Evolutionary conservation across 176 grass and related monocot genomes (phyloP), one percentile per base, ranked within the genome.

Genomic region (Hsuehochloa calcarea): DNA sequence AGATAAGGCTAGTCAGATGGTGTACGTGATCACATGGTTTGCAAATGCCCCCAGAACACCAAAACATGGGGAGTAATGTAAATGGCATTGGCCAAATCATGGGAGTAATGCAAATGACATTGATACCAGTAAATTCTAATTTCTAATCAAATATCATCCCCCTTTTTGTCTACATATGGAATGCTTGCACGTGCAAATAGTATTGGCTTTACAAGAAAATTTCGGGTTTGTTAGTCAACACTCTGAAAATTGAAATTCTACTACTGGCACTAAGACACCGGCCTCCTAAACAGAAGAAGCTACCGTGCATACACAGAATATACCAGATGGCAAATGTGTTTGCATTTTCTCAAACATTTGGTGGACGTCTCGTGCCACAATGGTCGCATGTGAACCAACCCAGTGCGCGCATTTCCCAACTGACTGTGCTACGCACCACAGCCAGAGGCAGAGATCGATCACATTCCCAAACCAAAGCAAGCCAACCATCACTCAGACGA

Each of bases 1-100:
- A 81, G 26, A 87, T 44, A 25, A 44, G 7, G 12, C 59, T 75
- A 75, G 46, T 27, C 34, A 75, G 60, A 84, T 43, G 17, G 62
- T 31, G 10, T 14, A 8, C 0, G 4, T 19, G 38, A 55, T 62
- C 72, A 68, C 35, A 27, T 55, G 22, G 46, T 68, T 54, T 52
- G 6, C 29, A 65, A 41, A 34, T 68, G 46, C 38, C 41, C 65
- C 47, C 52, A 58, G 3, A 29, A 58, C 10, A 66, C 1, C 37
- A 40, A 38, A 74, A 41, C 31, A 75, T 8, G 43, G 0, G 40
- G 15, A 62, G 3, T 14, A 31, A 72, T 50, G 47, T 15, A 5
- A 14, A 50, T 50, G 47, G 47, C 47, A 50, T 50, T 50, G 44
- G 44, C 3, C 37, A 40, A 38, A 74, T 29, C 31, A 75, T 10